Evolutionary conservation across 371 early-diverging fungal species (phyloP).

Genomic region (Mortierella polycephala): DNA sequence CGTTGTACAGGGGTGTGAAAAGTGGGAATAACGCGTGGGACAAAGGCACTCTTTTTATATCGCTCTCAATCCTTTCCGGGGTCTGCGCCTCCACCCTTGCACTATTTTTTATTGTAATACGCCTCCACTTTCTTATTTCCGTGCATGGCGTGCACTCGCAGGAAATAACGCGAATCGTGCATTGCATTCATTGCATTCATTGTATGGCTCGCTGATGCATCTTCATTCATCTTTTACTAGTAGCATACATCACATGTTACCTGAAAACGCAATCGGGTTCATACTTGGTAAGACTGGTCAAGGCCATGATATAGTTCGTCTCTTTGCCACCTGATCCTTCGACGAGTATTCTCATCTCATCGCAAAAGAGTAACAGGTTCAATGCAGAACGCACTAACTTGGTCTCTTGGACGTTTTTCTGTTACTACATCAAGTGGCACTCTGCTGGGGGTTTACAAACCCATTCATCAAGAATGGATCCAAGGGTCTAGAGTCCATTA

Average conservation of each 20-base stretch:
- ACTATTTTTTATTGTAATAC: neutral
- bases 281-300: conserved; percentile 39
- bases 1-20: neutral
- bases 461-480: conserved; percentile 93
- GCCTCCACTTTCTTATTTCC: neutral
- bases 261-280: conserved; percentile 53
- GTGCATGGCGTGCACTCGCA: too few species aligned
- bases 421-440: conserved; percentile 67
- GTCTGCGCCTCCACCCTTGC: conserved; percentile 2
- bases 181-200: neutral
- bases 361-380: neutral
- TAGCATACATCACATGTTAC: conserved; percentile 12
- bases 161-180: neutral
- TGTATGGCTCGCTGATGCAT: too few species aligned
- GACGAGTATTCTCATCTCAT: neutral
- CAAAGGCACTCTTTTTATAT: neutral
- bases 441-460: conserved; percentile 97
- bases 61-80: neutral
- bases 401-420: too few species aligned
- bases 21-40: neutral
- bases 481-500: conserved; percentile 79
- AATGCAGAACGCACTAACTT: neutral
- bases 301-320: neutral
- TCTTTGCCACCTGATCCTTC: neutral
- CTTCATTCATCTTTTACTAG: too few species aligned